Evolutionary conservation across 371 early-diverging fungal genomes (phyloP).

Genomic region (Saksenaea oblongispora): DNA sequence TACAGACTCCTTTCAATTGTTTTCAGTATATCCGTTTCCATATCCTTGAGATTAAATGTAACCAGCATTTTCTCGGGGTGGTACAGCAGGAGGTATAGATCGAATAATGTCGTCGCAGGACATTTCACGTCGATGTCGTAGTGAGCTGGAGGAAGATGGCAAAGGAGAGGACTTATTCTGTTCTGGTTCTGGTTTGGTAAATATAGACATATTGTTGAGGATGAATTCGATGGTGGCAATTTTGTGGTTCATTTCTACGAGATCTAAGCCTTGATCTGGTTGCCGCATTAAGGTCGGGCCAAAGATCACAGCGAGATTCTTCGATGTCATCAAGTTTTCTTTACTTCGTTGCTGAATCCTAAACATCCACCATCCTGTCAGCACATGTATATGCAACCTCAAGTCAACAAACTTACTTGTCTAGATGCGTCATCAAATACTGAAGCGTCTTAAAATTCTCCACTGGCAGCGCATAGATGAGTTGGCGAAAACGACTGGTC

Average conservation of each 20-base stretch:
- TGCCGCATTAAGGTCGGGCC: slow-evolving; percentile 89
- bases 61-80: slow-evolving; percentile 41
- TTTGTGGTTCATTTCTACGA: slow-evolving; percentile 80
- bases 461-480: slow-evolving; percentile 37
- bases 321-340: slow-evolving; percentile 86
- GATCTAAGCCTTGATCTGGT: slow-evolving; percentile 64
- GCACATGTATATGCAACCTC: too few species aligned
- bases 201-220: slow-evolving; percentile 46
- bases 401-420: slow-evolving; percentile 38
- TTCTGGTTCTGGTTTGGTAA: slow-evolving; percentile 19
- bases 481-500: slow-evolving; percentile 15
- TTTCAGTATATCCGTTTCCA: too few species aligned
- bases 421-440: slow-evolving; percentile 39
- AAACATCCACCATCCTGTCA: not conserved
- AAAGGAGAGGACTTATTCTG: slow-evolving; percentile 11
- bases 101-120: slow-evolving; percentile 18
- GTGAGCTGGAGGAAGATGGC: slow-evolving; percentile 8
- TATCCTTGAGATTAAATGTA: slow-evolving; percentile 36
- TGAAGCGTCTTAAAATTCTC: slow-evolving; percentile 49
- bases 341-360: slow-evolving; percentile 56
- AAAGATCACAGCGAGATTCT: slow-evolving; percentile 91
- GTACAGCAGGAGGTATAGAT: slow-evolving; percentile 32
- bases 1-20: too few species aligned
- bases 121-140: slow-evolving; percentile 30
- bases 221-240: slow-evolving; percentile 71